Base-by-base conservation (phyloP, 805 yeast genomes). In the Saturnispora galanensis region DNA sequence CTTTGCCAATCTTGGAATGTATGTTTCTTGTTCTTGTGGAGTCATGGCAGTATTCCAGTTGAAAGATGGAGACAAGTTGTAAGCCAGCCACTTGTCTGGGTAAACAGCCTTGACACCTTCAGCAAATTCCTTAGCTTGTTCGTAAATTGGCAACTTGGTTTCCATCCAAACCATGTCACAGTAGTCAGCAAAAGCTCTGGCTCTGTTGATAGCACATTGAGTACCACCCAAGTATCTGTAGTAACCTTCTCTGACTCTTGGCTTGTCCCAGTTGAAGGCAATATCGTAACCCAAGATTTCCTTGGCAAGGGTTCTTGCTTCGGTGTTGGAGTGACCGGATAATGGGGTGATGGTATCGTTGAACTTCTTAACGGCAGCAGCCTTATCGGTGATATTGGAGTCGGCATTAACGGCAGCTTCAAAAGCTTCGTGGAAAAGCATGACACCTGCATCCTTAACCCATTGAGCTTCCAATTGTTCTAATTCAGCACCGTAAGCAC, bases 161-260 rank as follows among this genome's bases (percentile, higher is more conserved):
- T 90, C 97, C 97, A 90, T 89, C 97, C 97, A 90, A 56, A 89
- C 81, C 70, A 90, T 73, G 67, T 89, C 97, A 37, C 95, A 88
- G 66, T 82, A 90, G 51, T 96, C 96, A 45, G 96, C 89, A 64
- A 73, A 90, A 29, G 96, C 94, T 60, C 95, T 79, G 50, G 95
- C 97, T 65, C 97, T 81, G 81, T 87, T 90, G 43, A 90, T 84
- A 41, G 97, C 96, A 74, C 96, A 88, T 71, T 86, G 89, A 49
- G 96, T 86, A 57, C 97, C 97, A 58, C 97, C 97, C 59, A 71
- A 73, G 79, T 87, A 89, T 62, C 96, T 79, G 79, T 90, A 90
- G 77, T 84, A 85, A 56, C 97, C 97, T 71, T 90, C 97, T 64
- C 97, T 77, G 51, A 85, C 95, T 66, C 97, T 81, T 58, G 96